A percentile compares a stretch with the other conserved stretches of the same genome.
Evolutionary conservation across 257 asterid genomes (phyloP).

Genomic region (Haberlea rhodopensis): DNA sequence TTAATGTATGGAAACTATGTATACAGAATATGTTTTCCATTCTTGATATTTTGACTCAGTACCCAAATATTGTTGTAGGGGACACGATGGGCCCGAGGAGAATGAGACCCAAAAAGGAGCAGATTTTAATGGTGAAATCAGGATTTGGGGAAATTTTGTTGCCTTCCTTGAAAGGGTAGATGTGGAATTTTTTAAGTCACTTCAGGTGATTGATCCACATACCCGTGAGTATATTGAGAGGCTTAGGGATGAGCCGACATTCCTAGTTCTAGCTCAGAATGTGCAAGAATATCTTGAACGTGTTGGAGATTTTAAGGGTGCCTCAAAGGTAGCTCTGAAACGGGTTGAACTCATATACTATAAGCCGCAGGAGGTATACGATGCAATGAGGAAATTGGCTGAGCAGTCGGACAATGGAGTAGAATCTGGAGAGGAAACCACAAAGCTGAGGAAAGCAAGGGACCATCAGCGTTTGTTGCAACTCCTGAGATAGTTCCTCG

Average conservation of each 20-base stretch:
- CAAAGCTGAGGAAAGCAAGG: slow-evolving; percentile 57
- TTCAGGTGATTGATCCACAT: slow-evolving; percentile 97
- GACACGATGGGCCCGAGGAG: slow-evolving; percentile 88
- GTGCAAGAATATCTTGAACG: slow-evolving; percentile 76
- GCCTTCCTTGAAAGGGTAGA: slow-evolving; percentile 88
- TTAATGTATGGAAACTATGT: slow-evolving; percentile 90
- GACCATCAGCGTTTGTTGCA: slow-evolving; percentile 61
- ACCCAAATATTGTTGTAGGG: slow-evolving; percentile 83
- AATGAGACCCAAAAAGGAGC: slow-evolving; percentile 89
- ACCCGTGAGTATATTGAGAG: slow-evolving; percentile 92
- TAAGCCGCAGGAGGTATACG: slow-evolving; percentile 94
- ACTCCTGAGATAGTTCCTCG: slow-evolving; percentile 87
- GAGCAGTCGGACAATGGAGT: slow-evolving; percentile 48
- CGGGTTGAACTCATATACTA: slow-evolving; percentile 85
- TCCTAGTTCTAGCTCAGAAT: slow-evolving; percentile 81
- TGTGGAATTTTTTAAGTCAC: slow-evolving; percentile 83
- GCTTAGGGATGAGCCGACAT: slow-evolving; percentile 81
- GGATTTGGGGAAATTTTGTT: slow-evolving; percentile 92
- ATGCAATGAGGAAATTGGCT: slow-evolving; percentile 87
- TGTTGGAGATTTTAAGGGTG: slow-evolving; percentile 69
- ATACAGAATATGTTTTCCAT: slow-evolving; percentile 66
- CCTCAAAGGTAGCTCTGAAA: slow-evolving; percentile 94
- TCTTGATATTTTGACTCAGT: slow-evolving; percentile 76
- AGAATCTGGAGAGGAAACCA: slow-evolving; percentile 56
- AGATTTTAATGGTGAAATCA: slow-evolving; percentile 62